These are phyloP conservation scores for Monilinia polystroma DNA, from an alignment of 2,329 filamentous ascomycete genomes.

Conservation along the genomic window DNA sequence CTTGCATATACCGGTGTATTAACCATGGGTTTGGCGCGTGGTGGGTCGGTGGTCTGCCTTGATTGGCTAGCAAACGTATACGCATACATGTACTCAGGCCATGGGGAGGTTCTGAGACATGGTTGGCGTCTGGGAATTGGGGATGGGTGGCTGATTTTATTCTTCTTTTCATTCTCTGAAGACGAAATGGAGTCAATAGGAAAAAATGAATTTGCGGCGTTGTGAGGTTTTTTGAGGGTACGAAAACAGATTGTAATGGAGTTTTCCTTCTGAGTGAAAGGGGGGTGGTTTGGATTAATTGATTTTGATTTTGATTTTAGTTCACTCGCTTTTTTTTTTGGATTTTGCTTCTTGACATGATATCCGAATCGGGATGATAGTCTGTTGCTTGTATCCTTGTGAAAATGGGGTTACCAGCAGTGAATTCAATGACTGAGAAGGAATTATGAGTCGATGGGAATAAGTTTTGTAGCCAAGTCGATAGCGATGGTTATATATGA, in stretches of 20 bases:
- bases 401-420: too few species aligned
- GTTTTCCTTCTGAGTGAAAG: not conserved
- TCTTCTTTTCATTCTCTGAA: not conserved
- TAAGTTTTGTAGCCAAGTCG: too few species aligned
- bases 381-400: too few species aligned
- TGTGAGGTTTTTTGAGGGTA: not conserved
- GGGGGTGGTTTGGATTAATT: too few species aligned
- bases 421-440: too few species aligned
- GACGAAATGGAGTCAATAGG: not conserved
- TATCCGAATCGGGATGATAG: too few species aligned
- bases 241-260: not conserved
- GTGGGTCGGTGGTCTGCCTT: not conserved
- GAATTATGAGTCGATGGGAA: too few species aligned
- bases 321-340: too few species aligned
- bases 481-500: too few species aligned
- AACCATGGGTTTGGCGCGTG: constrained; percentile 3
- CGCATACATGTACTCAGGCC: constrained; percentile 8
- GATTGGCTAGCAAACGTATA: constrained; percentile 11
- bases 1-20: not conserved
- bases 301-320: too few species aligned
- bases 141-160: not conserved
- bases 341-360: too few species aligned
- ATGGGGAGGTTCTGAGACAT: not conserved
- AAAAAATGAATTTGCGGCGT: not conserved
- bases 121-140: not conserved